These are phyloP conservation scores for Tetrapisispora arboricola DNA, from an alignment of 805 yeast genomes.

Conservation along the genomic window DNA sequence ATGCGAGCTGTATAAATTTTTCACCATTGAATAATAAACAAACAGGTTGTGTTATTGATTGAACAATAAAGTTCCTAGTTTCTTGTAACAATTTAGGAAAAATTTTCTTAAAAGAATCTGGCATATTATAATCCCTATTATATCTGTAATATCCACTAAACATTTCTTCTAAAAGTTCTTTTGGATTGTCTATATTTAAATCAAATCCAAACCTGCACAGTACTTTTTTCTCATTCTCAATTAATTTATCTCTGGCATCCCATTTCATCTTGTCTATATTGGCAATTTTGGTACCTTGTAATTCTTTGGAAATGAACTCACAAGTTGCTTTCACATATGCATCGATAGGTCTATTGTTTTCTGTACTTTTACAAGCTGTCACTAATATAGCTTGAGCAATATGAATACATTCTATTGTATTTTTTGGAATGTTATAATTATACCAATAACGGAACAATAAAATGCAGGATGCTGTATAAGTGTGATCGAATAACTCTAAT, in stretches of 20 bases:
- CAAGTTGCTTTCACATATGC: conserved; percentile 27
- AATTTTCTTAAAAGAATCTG: conserved; percentile 18
- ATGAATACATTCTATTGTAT: conserved; percentile 23
- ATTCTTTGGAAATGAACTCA: conserved; percentile 12
- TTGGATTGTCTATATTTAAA: conserved; percentile 27
- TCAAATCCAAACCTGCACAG: conserved; percentile 28
- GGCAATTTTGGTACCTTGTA: conserved; percentile 11
- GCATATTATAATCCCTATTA: conserved; percentile 22
- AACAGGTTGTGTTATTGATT: conserved; percentile 30
- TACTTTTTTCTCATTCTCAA: conserved; percentile 24
- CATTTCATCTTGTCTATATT: conserved; percentile 29
- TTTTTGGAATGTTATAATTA: conserved; percentile 22
- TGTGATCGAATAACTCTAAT: conserved; percentile 27
- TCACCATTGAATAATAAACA: conserved; percentile 28
- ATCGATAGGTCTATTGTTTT: conserved; percentile 29
- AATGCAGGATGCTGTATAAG: conserved; percentile 28
- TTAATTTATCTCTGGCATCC: conserved; percentile 28
- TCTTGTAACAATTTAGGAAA: conserved; percentile 28
- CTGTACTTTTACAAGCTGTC: conserved; percentile 29
- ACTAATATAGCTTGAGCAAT: conserved; percentile 28
- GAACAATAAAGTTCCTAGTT: conserved; percentile 26
- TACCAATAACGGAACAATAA: conserved; percentile 29
- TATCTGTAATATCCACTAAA: conserved; percentile 26
- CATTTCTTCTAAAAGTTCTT: conserved; percentile 27
- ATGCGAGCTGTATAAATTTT: conserved; percentile 21